Conservation (phyloP, 768 basidiomycete species). For the Russula ochroleuca region DNA sequence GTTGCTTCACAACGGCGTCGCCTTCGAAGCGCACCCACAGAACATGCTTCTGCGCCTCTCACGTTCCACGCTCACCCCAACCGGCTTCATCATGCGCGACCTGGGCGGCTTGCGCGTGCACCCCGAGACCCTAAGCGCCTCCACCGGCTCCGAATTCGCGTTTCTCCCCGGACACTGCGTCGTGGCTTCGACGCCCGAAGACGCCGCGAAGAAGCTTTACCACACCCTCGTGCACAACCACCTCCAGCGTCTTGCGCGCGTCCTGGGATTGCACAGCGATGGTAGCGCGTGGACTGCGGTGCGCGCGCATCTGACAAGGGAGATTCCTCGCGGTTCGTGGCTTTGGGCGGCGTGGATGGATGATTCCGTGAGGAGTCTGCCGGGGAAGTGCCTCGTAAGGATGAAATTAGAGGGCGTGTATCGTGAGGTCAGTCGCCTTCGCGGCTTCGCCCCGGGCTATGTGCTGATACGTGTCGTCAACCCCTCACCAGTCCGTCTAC, state of each 20-base stretch:
- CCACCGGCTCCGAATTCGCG: slow-evolving; percentile 47
- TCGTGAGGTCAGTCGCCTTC: slow-evolving; percentile 43
- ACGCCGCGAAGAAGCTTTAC: slow-evolving; percentile 54
- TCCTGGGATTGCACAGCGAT: slow-evolving; percentile 49
- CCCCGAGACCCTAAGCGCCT: slow-evolving; percentile 44
- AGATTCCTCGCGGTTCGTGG: slow-evolving; percentile 45
- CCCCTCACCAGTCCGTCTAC: slow-evolving; percentile 44
- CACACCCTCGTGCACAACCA: slow-evolving; percentile 60
- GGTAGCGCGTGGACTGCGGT: slow-evolving; percentile 51
- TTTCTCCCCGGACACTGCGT: slow-evolving; percentile 54
- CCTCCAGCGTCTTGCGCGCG: slow-evolving; percentile 51
- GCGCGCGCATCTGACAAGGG: slow-evolving; percentile 41
- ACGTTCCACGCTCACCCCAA: slow-evolving; percentile 38
- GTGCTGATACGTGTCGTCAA: slow-evolving; percentile 4
- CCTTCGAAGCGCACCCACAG: slow-evolving; percentile 59
- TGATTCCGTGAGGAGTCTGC: slow-evolving; percentile 32
- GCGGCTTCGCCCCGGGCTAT: background rate
- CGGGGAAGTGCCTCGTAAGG: slow-evolving; percentile 54
- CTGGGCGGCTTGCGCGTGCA: slow-evolving; percentile 56
- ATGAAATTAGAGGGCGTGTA: slow-evolving; percentile 56
- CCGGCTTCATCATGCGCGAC: slow-evolving; percentile 54
- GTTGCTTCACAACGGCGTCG: slow-evolving; percentile 51
- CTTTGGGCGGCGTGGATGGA: slow-evolving; percentile 45
- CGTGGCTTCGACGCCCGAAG: slow-evolving; percentile 44
- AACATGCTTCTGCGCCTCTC: slow-evolving; percentile 51